These are phyloP conservation scores for Daldinia sp. DNA, from an alignment of 2,329 filamentous ascomycete species.

Conservation along the genomic window DNA sequence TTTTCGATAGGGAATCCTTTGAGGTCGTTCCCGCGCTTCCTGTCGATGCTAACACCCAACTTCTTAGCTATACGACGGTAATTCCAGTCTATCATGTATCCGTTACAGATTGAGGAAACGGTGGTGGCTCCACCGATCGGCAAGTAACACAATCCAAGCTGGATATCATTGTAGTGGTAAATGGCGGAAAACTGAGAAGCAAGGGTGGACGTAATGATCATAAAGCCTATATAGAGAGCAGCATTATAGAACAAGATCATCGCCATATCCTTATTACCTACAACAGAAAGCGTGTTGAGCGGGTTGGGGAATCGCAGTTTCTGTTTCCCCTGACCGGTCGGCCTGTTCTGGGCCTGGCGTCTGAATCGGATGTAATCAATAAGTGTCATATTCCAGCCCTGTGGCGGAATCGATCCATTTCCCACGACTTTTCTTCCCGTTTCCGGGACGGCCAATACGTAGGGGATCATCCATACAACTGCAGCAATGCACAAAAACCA, in stretches of 20 bases:
- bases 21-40: slow-evolving; percentile 63
- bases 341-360: slow-evolving; percentile 47
- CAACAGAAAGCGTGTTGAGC: slow-evolving; percentile 60
- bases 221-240: slow-evolving; percentile 64
- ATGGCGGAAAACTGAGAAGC: slow-evolving; percentile 60
- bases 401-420: slow-evolving; percentile 67
- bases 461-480: slow-evolving; percentile 60
- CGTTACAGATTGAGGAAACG: slow-evolving; percentile 60
- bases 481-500: slow-evolving; percentile 71
- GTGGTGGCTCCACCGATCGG: slow-evolving; percentile 62
- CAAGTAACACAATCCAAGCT: slow-evolving; percentile 63
- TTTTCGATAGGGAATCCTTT: slow-evolving; percentile 63
- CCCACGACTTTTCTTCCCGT: slow-evolving; percentile 68
- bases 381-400: slow-evolving; percentile 65
- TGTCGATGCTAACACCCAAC: slow-evolving; percentile 67
- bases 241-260: slow-evolving; percentile 62
- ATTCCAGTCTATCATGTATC: slow-evolving; percentile 70
- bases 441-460: slow-evolving; percentile 65
- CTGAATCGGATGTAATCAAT: slow-evolving; percentile 57
- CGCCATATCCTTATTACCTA: slow-evolving; percentile 66
- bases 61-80: slow-evolving; percentile 72
- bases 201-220: slow-evolving; percentile 61
- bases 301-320: slow-evolving; percentile 65
- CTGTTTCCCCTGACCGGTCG: slow-evolving; percentile 48
- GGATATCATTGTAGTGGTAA: slow-evolving; percentile 60